Base-by-base conservation (phyloP, 768 basidiomycete genomes). In the Psilocybe tampanensis region DNA sequence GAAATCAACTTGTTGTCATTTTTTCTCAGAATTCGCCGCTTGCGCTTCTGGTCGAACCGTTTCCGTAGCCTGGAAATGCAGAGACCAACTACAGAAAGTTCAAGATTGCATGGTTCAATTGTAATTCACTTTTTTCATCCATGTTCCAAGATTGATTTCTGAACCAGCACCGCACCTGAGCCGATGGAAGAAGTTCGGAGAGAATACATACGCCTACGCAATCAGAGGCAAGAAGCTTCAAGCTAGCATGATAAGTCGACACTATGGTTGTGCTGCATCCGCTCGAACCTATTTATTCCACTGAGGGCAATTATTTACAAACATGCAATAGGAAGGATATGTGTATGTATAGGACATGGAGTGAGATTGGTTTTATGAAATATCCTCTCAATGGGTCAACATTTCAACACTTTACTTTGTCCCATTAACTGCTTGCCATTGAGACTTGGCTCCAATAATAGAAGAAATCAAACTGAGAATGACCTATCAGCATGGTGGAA, bases 51-150 rank as follows among this genome's bases (percentile, higher is more conserved):
- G 92, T 8, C 84, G 94, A 8, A 90, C 88, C 2, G 72, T 95
- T 50, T 92, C 93, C 5, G 88, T 94, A 22, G 88, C 87, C 13
- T 95, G 94, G 94, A 83, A 86, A 21, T 95, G 94, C 68, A 84
- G 80, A 67, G 78, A 77, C 29, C 80, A 87, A 67, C 83, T 90
- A 52, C 85, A 82, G 64, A 76, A 72, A 12, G 78, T 95, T 42
- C 89, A 95, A 67, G 80, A 82, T 1, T 95, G 94, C 68, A 88
- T 95, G 82, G 66, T 86, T 13, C 83, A 86, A 68, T 92, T 84
- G 93, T 94, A 66, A 67, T 90, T 77, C 8, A n/a, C 12, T 24
- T 18, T 23, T 34, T 11, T 2, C 8, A 26, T 36, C 39, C 22
- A 41, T n/a, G 24, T 50, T 51, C 41, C 47, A 42, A 48, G 51